These are phyloP conservation scores for Hypomontagnella monticulosa DNA, from an alignment of 495 filamentous ascomycete genomes.

Conservation along the genomic window DNA sequence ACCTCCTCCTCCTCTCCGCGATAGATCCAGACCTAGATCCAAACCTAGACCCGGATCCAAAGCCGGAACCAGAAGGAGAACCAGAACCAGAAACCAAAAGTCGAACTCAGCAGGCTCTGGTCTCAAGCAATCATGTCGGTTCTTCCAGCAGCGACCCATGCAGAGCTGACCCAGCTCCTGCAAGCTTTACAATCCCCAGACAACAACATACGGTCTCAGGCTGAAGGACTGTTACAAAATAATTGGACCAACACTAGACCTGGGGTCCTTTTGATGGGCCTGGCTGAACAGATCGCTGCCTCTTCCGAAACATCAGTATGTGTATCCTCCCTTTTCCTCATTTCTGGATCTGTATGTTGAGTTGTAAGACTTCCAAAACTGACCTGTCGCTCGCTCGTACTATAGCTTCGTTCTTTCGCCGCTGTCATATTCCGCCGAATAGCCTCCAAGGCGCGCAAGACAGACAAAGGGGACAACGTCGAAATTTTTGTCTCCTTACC, in stretches of 20 bases:
- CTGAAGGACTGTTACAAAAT: slow-evolving; percentile 87
- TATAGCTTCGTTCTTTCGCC: slow-evolving; percentile 74
- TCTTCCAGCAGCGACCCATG: slow-evolving; percentile 80
- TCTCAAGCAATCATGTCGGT: slow-evolving; percentile 73
- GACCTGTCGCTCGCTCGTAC: slow-evolving; percentile 9
- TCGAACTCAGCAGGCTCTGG: no score
- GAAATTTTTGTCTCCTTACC: slow-evolving; percentile 85
- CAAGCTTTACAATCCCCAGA: slow-evolving; percentile 88
- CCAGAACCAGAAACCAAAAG: no score
- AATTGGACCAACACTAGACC: slow-evolving; percentile 86
- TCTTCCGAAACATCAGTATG: slow-evolving; percentile 74
- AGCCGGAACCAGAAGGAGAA: no score
- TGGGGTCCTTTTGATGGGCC: slow-evolving; percentile 88
- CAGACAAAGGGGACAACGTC: slow-evolving; percentile 71
- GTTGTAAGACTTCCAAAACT: slow-evolving; percentile 1
- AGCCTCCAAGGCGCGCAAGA: slow-evolving; percentile 85
- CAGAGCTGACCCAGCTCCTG: slow-evolving; percentile 84
- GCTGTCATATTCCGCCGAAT: slow-evolving; percentile 96
- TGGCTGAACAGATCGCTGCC: slow-evolving; percentile 88
- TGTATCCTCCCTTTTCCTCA: slow-evolving; percentile 31
- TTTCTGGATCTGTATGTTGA: background rate
- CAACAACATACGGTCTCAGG: slow-evolving; percentile 82
- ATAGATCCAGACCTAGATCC: slow-evolving; percentile 3
- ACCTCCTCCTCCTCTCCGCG: slow-evolving; percentile 3
- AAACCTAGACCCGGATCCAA: slow-evolving; percentile 26